Base-by-base conservation (phyloP, 2,329 filamentous ascomycete species). In the Alternaria panax region DNA sequence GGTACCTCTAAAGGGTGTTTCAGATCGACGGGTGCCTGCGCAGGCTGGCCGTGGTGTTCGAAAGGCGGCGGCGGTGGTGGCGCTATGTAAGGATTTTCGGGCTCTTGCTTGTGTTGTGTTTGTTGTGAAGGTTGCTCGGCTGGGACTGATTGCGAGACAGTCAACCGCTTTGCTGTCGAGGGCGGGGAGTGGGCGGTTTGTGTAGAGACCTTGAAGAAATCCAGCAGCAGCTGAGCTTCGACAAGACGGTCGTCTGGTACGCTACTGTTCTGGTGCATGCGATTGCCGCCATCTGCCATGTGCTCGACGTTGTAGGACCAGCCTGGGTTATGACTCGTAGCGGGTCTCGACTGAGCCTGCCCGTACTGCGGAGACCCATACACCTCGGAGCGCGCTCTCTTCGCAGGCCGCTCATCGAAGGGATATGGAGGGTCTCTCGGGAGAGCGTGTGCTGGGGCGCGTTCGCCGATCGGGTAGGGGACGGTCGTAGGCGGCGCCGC, bases 311-410 rank as follows among this genome's bases (percentile, higher is more conserved):
- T 79, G 66, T 77, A 76, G 34, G 75, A 71, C 73, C 72, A 77
- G 63, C 70, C 68, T 22, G 76, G 69, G 60, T 77, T 78, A 65
- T 84, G 80, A 71, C 82, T 84, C 36, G 81, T 84, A 45, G 79
- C 78, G 16, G 82, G 82, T 57, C 82, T 71, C 32, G 80, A 77
- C 30, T 75, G 71, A 34, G 74, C 70, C 25, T 67, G 69, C 27
- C 71, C 67, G 45, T 78, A 72, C 20, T 79, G 73, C 24, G 79
- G 75, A 18, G 81, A 82, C 16, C 80, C 78, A 51, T 84, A 77
- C 65, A 84, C 80, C 67, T 88, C 87, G 42, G 87, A 88, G 63
- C 86, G 84, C 48, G 85, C 82, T 41, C 87, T 83, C 75, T 89
- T 89, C 20, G 85, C 76, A 4, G 86, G 86, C 46, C 85, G 81